Percentiles rank a stretch among this genome's conserved stretches.
These are phyloP conservation scores for Dothidotthia symphoricarpi DNA, from an alignment of 2,329 filamentous ascomycete genomes.

Conservation along the genomic window DNA sequence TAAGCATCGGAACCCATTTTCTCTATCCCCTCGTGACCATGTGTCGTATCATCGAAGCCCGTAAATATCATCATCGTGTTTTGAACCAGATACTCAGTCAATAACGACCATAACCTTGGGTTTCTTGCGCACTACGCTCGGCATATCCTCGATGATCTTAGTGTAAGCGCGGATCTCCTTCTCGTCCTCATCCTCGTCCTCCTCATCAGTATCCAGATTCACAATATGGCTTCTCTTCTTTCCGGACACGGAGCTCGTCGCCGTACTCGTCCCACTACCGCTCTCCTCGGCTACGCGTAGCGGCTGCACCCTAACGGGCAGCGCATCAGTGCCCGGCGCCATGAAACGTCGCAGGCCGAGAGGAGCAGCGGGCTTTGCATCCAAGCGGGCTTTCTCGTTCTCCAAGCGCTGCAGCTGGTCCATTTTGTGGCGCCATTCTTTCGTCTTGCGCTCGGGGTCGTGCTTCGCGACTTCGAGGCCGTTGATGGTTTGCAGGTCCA, in stretches of 20 bases:
- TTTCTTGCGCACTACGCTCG: conserved; percentile 10
- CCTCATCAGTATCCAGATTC: conserved; percentile 14
- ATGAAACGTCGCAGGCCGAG: conserved; percentile 17
- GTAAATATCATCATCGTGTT: too few species aligned
- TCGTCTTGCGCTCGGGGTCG: conserved; percentile 47
- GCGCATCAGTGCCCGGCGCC: conserved; percentile 11
- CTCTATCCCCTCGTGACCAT: too few species aligned
- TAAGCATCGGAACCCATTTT: too few species aligned
- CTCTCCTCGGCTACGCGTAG: not conserved
- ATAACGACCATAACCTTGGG: conserved; percentile 21
- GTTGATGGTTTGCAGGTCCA: conserved; percentile 57
- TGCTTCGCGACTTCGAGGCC: conserved; percentile 51
- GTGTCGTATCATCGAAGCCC: too few species aligned
- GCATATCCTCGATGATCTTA: conserved; percentile 7
- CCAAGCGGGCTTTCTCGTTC: not conserved
- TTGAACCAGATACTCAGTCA: conserved; percentile 6
- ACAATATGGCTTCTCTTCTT: conserved; percentile 15
- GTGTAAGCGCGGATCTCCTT: conserved; percentile 12
- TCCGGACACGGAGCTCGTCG: not conserved
- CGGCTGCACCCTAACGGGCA: conserved; percentile 5
- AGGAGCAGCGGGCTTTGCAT: conserved; percentile 1
- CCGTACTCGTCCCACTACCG: not conserved
- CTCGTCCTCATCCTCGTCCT: conserved; percentile 16
- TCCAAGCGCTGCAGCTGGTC: conserved; percentile 43
- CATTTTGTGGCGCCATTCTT: conserved; percentile 49